Percentiles rank a stretch among this genome's conserved stretches.
Conservation (phyloP, 2,329 filamentous ascomycete species). For the Diaporthe citrichinensis region DNA sequence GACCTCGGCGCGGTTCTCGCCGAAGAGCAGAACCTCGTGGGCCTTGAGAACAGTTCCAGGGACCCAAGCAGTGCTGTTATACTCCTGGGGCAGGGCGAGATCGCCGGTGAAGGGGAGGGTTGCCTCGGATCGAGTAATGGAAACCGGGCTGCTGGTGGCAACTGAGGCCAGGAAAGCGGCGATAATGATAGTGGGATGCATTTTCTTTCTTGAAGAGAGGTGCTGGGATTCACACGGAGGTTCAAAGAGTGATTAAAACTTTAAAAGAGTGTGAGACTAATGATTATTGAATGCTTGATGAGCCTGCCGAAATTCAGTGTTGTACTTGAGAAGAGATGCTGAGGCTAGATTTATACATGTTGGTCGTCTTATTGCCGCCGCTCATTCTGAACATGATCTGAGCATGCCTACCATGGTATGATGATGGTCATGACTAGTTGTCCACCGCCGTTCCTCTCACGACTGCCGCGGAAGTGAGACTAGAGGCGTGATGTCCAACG, state of each 20-base stretch:
- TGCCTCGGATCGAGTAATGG: background rate
- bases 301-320: background rate
- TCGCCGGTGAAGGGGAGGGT: conserved; percentile 11
- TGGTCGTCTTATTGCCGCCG: background rate
- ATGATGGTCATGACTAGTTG: conserved; percentile 7
- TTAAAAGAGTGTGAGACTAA: background rate
- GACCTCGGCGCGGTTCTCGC: conserved; percentile 8
- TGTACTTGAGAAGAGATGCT: background rate
- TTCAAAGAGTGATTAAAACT: background rate
- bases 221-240: too few species aligned
- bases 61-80: conserved; percentile 6
- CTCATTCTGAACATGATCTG: background rate
- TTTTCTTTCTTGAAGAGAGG: background rate
- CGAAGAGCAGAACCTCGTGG: conserved; percentile 1
- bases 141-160: conserved; percentile 2
- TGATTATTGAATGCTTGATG: background rate
- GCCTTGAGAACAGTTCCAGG: conserved; percentile 10
- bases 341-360: background rate
- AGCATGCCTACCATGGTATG: too few species aligned
- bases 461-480: background rate
- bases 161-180: conserved; percentile 10
- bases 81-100: background rate
- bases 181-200: background rate
- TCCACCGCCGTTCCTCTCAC: background rate
- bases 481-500: background rate